These are phyloP conservation scores for Lactarius quietus DNA, from an alignment of 768 basidiomycete genomes.

Conservation along the genomic window DNA sequence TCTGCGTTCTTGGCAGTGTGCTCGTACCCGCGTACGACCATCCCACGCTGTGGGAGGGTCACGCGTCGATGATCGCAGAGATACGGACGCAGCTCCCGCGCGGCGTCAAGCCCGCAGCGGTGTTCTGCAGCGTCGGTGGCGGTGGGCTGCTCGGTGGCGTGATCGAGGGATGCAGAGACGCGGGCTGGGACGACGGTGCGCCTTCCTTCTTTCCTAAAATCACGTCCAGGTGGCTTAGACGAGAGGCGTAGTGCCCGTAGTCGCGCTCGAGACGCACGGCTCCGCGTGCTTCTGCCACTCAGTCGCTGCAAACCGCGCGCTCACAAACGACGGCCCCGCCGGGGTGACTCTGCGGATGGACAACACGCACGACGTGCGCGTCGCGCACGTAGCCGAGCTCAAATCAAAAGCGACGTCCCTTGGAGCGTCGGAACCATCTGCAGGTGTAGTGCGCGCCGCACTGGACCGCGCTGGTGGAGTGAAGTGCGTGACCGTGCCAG, in stretches of 20 bases:
- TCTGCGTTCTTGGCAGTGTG: slow-evolving; percentile 42
- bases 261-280: slow-evolving; percentile 68
- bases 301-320: slow-evolving; percentile 50
- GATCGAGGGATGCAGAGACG: slow-evolving; percentile 57
- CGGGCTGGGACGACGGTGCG: slow-evolving; percentile 68
- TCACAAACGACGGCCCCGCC: slow-evolving; percentile 36
- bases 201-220: neutral
- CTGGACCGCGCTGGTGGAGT: slow-evolving; percentile 55
- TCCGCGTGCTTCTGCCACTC: slow-evolving; percentile 74
- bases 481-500: slow-evolving; percentile 57
- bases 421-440: slow-evolving; percentile 63
- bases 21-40: slow-evolving; percentile 72
- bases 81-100: slow-evolving; percentile 49
- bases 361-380: slow-evolving; percentile 41
- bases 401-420: slow-evolving; percentile 67
- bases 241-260: slow-evolving; percentile 49
- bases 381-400: slow-evolving; percentile 56
- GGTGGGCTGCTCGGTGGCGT: slow-evolving; percentile 72
- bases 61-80: slow-evolving; percentile 69
- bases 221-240: neutral
- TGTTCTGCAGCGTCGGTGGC: slow-evolving; percentile 77
- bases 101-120: slow-evolving; percentile 53
- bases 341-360: slow-evolving; percentile 44
- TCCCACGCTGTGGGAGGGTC: slow-evolving; percentile 67
- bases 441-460: slow-evolving; percentile 61